These are phyloP conservation scores for Sparassis latifolia DNA, from an alignment of 1,284 basidiomycete species.

Conservation along the genomic window DNA sequence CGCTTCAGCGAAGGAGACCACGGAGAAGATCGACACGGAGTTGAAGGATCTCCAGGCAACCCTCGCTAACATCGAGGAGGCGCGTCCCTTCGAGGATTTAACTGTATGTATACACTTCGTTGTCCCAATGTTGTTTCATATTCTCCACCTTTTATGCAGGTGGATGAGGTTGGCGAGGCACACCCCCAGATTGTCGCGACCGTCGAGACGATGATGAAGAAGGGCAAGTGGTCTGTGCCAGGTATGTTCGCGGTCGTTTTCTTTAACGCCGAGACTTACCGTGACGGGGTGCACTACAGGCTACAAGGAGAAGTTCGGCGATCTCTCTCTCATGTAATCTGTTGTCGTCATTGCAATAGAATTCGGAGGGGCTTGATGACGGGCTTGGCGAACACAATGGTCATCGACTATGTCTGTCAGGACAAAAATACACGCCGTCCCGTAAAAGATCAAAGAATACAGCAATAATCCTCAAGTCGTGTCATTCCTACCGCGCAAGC, in stretches of 20 bases:
- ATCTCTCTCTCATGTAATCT: conserved; percentile 80
- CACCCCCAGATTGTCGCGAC: conserved; percentile 90
- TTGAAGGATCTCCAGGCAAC: conserved; percentile 90
- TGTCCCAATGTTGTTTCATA: background rate
- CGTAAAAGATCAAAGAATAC: no score
- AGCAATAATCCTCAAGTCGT: no score
- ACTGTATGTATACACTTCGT: conserved; percentile 51
- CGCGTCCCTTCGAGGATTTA: conserved; percentile 95
- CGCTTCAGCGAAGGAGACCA: conserved; percentile 86
- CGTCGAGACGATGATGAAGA: conserved; percentile 96
- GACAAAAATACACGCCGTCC: no score
- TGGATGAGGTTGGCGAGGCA: conserved; percentile 87
- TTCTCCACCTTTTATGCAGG: conserved; percentile 33
- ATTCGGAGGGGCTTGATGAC: conserved; percentile 12
- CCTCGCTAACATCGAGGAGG: conserved; percentile 95
- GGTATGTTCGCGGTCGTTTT: conserved; percentile 41
- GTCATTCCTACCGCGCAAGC: no score
- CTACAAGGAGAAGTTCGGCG: conserved; percentile 92
- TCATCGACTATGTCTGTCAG: no score
- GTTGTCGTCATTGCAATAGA: conserved; percentile 16
- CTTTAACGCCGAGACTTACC: conserved; percentile 4
- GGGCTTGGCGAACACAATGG: no score
- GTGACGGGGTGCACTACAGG: conserved; percentile 32
- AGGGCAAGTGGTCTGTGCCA: conserved; percentile 98
- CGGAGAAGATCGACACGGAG: conserved; percentile 89